A percentile compares a stretch with the other conserved stretches of the same genome.
Evolutionary conservation across 352 stramenopile species (phyloP).

Genomic region (Thalassiosira hispida): DNA sequence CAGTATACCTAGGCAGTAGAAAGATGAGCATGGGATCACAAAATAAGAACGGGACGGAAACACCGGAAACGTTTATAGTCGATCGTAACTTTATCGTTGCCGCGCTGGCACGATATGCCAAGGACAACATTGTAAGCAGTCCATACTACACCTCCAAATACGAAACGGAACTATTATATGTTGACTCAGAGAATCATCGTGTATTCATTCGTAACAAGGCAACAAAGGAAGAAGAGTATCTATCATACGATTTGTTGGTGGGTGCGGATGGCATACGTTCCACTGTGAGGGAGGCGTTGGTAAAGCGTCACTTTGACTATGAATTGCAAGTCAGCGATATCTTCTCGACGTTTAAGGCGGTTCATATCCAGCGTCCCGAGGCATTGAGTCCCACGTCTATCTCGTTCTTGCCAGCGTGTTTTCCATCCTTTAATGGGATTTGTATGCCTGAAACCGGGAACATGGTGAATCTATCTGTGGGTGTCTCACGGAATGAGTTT

Average conservation of each 20-base stretch:
- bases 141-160: slow-evolving; percentile 41
- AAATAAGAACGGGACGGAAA: not conserved
- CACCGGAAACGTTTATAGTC: slow-evolving; percentile 55
- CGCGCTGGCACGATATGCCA: slow-evolving; percentile 48
- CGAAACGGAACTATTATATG: slow-evolving; percentile 50
- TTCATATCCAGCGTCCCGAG: slow-evolving; percentile 17
- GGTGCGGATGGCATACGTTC: slow-evolving; percentile 60
- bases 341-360: slow-evolving; percentile 61
- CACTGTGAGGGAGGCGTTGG: slow-evolving; percentile 54
- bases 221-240: slow-evolving; percentile 47
- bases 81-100: slow-evolving; percentile 74
- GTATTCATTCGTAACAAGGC: slow-evolving; percentile 48
- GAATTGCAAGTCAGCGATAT: slow-evolving; percentile 56
- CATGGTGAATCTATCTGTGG: slow-evolving; percentile 51
- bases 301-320: slow-evolving; percentile 58
- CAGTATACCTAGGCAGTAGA: slow-evolving; percentile 48
- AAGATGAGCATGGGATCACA: slow-evolving; percentile 2
- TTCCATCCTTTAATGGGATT: slow-evolving; percentile 57
- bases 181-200: slow-evolving; percentile 54
- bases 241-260: slow-evolving; percentile 65
- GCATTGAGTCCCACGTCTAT: slow-evolving; percentile 19
- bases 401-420: slow-evolving; percentile 33
- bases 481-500: slow-evolving; percentile 40
- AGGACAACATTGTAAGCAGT: slow-evolving; percentile 34
- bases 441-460: slow-evolving; percentile 56